Percentiles rank a stretch among this genome's conserved stretches.
phyloP scores from a whole-genome alignment of 2,329 filamentous ascomycete species.

The Microcyclospora pomicola region DNA sequence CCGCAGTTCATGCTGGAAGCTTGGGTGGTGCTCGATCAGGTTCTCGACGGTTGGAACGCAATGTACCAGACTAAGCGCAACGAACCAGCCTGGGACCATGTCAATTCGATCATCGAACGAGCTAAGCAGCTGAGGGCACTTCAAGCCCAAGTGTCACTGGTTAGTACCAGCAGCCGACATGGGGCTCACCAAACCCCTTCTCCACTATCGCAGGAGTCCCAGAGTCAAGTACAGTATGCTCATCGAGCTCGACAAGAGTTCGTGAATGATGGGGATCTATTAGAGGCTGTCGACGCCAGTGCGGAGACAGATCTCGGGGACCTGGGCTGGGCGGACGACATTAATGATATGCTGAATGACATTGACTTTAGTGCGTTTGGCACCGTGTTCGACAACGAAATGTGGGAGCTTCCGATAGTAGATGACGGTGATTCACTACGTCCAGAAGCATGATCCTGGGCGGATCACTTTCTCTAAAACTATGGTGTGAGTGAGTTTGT shows the following conservation, averaged over 20 bases:
- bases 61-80: conserved; percentile 11
- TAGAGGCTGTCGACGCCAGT: background rate
- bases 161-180: background rate
- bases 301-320: background rate
- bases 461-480: too few relatives aligned
- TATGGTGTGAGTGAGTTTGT: too few relatives aligned
- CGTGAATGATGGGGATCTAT: too few relatives aligned
- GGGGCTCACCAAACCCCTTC: background rate
- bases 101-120: conserved; percentile 15
- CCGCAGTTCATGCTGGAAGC: conserved; percentile 11
- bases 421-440: too few relatives aligned
- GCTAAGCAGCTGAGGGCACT: conserved; percentile 4
- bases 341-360: background rate
- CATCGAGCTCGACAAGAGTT: background rate
- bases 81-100: conserved; percentile 17
- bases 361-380: conserved; percentile 6
- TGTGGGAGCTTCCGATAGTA: conserved; percentile 1
- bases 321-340: background rate
- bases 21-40: conserved; percentile 16
- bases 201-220: background rate
- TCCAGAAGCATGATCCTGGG: too few relatives aligned
- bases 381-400: conserved; percentile 1
- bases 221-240: background rate
- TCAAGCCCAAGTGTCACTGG: background rate
- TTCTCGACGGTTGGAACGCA: conserved; percentile 14